Evolutionary conservation across 805 yeast genomes (phyloP), one percentile per base, ranked within the genome.

Genomic region (Zygosaccharomyces kombuchaensis): DNA sequence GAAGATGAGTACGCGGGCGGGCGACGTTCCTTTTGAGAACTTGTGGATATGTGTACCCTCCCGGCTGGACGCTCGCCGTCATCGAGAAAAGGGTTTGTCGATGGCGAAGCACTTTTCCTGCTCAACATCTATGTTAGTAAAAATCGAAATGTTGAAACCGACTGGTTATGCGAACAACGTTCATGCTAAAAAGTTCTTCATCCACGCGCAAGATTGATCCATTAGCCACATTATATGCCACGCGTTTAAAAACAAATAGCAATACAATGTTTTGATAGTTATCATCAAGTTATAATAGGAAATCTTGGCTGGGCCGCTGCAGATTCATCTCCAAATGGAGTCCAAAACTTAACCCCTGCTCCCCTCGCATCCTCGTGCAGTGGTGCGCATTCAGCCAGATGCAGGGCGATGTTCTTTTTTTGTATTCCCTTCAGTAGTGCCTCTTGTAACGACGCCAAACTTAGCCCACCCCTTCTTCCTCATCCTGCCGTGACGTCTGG

Each of bases 41-140:
- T 17, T 19, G 21, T 5, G 13, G 16, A 13, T 27, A 34, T 38
- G 16, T 25, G 17, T 4, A 25, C 17, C 14, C 23, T 17, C 25
- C 16, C n/a, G 12, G 26, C 31, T 45, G 14, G 56, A 62, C 22
- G 60, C 59, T 39, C 54, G 37, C 40, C 44, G 50, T 63, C 68
- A 34, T 58, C 66, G 36, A 64, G 51, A 46, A 66, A 66, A 9
- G 70, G 70, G 44, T 66, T 66, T 16, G 55, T 62, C 2, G 62
- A 58, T 32, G 57, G 55, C 23, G 53, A 51, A 13, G 16, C 48
- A 47, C 41, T 44, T 14, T 36, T 45, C 31, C 47, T 47, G 34
- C 36, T 29, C 34, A 36, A 29, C 38, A 43, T 36, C n/a, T 29
- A 34, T 17, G 51, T 47, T 47, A 47, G 51, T 47, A 45, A 40